Evolutionary conservation across 2,329 filamentous ascomycete genomes (phyloP).

Genomic region (Trichoderma endophyticum): DNA sequence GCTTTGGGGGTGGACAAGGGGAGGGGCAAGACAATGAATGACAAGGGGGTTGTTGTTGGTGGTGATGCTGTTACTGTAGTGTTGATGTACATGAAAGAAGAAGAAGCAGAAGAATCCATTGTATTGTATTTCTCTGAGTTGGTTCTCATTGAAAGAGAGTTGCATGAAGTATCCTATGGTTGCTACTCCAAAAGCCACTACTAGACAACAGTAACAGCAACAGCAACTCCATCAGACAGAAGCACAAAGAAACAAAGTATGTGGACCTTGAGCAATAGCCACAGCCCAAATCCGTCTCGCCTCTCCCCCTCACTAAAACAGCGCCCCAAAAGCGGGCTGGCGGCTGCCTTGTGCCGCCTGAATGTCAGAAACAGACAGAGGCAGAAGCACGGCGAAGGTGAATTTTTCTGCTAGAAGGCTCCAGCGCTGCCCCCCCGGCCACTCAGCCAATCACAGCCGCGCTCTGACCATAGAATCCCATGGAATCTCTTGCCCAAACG

Average conservation of each 20-base stretch:
- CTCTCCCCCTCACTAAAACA: neutral
- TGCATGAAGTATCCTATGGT: neutral
- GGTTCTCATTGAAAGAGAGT: neutral
- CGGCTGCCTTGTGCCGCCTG: slow-evolving; percentile 13
- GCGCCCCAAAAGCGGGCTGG: neutral
- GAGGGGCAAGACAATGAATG: neutral
- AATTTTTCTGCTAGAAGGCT: slow-evolving; percentile 27
- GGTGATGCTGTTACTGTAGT: neutral
- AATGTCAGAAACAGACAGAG: neutral
- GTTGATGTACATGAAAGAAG: neutral
- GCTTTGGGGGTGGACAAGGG: neutral
- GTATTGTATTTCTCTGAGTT: neutral
- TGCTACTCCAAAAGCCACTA: neutral
- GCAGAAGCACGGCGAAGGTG: neutral
- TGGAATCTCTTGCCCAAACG: slow-evolving; percentile 40
- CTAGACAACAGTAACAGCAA: neutral
- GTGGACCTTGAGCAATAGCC: neutral
- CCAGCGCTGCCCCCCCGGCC: slow-evolving; percentile 20
- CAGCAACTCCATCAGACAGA: neutral
- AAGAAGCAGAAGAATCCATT: neutral
- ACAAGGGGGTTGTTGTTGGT: neutral
- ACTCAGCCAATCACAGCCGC: slow-evolving; percentile 29
- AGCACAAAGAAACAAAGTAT: neutral
- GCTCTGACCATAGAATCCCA: slow-evolving; percentile 42
- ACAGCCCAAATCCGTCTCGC: neutral